Base-by-base conservation (phyloP, 257 asterid species). In the Lithospermum erythrorhizon region DNA sequence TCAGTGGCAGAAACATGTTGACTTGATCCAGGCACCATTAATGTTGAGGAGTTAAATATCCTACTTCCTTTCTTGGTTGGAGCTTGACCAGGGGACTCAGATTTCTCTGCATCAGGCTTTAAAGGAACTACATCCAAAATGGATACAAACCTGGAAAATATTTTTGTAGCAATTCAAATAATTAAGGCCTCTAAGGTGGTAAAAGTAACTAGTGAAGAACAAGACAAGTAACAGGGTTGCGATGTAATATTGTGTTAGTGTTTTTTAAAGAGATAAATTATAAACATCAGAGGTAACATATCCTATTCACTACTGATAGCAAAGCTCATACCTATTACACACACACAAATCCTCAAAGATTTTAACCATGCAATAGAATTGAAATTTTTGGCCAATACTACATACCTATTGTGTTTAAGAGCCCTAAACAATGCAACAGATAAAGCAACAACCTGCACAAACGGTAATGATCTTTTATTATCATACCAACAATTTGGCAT, bases 351-450 rank as follows among this genome's bases (percentile, higher is more conserved):
- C 8, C 25, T 21, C 57, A 59, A 24, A 27, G 22, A 52, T 9
- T 56, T 37, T 41, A 49, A 52, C 49, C 56, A 10, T 11, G 23
- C 30, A n/a, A 64, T 48, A 56, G n/a, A 32, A 11, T 47, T 18
- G 13, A 62, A 25, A 60, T 49, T 53, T 61, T 56, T 70, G 59
- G 23, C 23, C 53, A 22, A 37, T 66, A 61, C 64, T 24, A 27
- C 81, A 55, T 81, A 88, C 97, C 97, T 81, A 49, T 64, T 6
- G 94, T 82, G 81, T 78, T 89, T 86, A 78, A 91, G 75, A 68
- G 98, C 95, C 85, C 97, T 81, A 58, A 86, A 84, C 61, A 91
- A 68, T 61, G 95, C 94, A 30, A 91, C 95, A 30, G 90, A 86
- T 66, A 91, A 77, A 60, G 95, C 98, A 67, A 89, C 80, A 77